phyloP scores from a whole-genome alignment of 2,329 filamentous ascomycete genomes.

The Ophiognomonia clavigignenti-juglandacearum region DNA sequence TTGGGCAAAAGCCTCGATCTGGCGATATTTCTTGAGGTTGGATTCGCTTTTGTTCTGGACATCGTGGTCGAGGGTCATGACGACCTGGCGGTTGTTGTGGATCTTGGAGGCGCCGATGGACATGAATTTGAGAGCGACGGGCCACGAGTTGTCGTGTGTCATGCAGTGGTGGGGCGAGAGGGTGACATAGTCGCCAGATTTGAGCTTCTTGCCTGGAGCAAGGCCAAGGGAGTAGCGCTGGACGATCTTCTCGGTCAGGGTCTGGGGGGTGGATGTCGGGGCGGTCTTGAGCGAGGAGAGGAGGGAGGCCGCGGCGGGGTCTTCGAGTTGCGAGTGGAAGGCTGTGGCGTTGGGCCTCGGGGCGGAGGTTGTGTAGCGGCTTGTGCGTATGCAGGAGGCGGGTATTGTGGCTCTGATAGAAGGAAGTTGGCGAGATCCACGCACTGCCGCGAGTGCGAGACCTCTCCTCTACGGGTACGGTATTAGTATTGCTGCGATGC shows the following conservation, averaged over 20 bases:
- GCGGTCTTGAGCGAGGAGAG: constrained; percentile 43
- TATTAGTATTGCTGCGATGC: too few species aligned
- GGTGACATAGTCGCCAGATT: constrained; percentile 78
- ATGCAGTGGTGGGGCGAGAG: constrained; percentile 69
- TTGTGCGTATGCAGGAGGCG: neutral
- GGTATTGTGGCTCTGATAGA: constrained; percentile 9
- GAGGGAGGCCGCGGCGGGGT: constrained; percentile 44
- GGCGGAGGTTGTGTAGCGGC: constrained; percentile 16
- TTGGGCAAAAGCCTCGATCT: constrained; percentile 78
- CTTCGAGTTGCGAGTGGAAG: constrained; percentile 61
- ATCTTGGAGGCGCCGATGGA: constrained; percentile 73
- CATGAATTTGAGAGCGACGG: constrained; percentile 67
- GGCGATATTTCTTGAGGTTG: constrained; percentile 77
- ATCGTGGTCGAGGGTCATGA: constrained; percentile 84
- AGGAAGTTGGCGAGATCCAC: constrained; percentile 18
- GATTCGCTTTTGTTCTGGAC: constrained; percentile 75
- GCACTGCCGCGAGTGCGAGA: constrained; percentile 23
- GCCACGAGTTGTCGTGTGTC: constrained; percentile 63
- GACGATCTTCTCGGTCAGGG: constrained; percentile 88
- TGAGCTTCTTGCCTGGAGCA: constrained; percentile 68
- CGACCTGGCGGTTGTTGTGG: constrained; percentile 66
- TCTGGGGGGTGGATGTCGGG: constrained; percentile 56
- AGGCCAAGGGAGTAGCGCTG: constrained; percentile 75
- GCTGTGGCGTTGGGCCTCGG: constrained; percentile 38
- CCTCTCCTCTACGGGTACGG: constrained; percentile 22